Evolutionary conservation across 2,329 filamentous ascomycete genomes (phyloP).

Genomic region (Neobulgaria alba): DNA sequence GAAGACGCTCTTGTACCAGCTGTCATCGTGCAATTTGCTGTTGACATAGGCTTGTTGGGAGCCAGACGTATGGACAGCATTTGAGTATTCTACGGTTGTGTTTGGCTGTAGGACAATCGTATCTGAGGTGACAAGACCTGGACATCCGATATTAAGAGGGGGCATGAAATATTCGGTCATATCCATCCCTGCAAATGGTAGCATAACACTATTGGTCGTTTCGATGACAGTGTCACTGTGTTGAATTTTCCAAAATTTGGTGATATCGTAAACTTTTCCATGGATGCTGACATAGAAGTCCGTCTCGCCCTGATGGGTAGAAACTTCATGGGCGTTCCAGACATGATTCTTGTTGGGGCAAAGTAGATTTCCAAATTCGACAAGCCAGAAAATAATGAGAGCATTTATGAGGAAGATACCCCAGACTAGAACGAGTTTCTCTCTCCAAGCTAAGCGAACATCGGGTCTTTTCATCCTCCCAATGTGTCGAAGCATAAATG

Average conservation of each 20-base stretch:
- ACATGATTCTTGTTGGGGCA: slow-evolving; percentile 90
- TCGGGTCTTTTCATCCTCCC: slow-evolving; percentile 97
- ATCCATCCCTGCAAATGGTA: slow-evolving; percentile 66
- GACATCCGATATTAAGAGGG: slow-evolving; percentile 67
- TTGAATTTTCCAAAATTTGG: slow-evolving; percentile 75
- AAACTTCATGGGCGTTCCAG: slow-evolving; percentile 66
- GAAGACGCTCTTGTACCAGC: slow-evolving; percentile 75
- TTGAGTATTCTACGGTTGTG: slow-evolving; percentile 42
- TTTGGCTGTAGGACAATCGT: slow-evolving; percentile 54
- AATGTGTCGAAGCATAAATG: slow-evolving; percentile 66
- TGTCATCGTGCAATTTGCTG: slow-evolving; percentile 48
- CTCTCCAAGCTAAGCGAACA: slow-evolving; percentile 89
- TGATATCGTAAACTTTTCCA: slow-evolving; percentile 85
- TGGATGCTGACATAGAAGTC: slow-evolving; percentile 85
- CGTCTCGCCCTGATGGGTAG: slow-evolving; percentile 57
- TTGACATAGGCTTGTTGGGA: slow-evolving; percentile 44
- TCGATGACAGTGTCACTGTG: slow-evolving; percentile 68
- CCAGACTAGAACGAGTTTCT: slow-evolving; percentile 78
- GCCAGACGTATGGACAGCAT: slow-evolving; percentile 65
- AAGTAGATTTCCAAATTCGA: slow-evolving; percentile 72
- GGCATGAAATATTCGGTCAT: slow-evolving; percentile 80
- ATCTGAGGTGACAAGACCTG: slow-evolving; percentile 56
- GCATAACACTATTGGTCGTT: slow-evolving; percentile 58
- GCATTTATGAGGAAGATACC: slow-evolving; percentile 78
- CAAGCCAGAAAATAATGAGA: slow-evolving; percentile 82